Conservation (phyloP, 2,329 filamentous ascomycete genomes). For the Raffaelea deltoideospora region DNA sequence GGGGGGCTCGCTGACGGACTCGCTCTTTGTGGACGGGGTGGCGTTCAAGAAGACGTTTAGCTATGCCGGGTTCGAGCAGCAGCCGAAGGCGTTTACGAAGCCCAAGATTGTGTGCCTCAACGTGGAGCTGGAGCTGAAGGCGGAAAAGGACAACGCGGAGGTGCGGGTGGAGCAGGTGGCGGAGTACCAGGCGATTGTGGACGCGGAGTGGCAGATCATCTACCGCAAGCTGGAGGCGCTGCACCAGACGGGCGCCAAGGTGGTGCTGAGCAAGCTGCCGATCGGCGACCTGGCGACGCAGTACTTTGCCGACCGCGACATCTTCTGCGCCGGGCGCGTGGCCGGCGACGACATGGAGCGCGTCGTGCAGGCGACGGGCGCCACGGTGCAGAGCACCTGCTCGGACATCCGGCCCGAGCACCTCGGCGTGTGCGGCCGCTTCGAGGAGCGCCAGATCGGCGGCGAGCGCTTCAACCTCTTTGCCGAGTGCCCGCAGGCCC, state of each 20-base stretch:
- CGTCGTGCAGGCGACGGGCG: conserved; percentile 86
- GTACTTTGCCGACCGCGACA: conserved; percentile 92
- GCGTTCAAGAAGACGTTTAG: conserved; percentile 99
- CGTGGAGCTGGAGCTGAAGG: conserved; percentile 95
- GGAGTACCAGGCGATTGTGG: conserved; percentile 98
- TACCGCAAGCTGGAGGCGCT: conserved; percentile 97
- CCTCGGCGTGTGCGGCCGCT: conserved; percentile 75
- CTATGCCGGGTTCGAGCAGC: conserved; percentile 97
- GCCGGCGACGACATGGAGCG: conserved; percentile 86
- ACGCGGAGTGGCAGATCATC: conserved; percentile 99
- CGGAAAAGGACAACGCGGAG: conserved; percentile 98
- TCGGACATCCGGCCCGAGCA: conserved; percentile 83
- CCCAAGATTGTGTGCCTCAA: conserved; percentile 96
- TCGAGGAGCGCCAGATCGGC: conserved; percentile 95
- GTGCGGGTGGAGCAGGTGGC: conserved; percentile 96
- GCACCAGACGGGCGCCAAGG: conserved; percentile 88
- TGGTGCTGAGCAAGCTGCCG: conserved; percentile 90
- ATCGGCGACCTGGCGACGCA: conserved; percentile 97
- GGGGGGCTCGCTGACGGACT: conserved; percentile 89
- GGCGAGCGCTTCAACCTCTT: conserved; percentile 98
- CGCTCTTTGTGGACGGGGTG: conserved; percentile 91
- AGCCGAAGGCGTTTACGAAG: conserved; percentile 87
- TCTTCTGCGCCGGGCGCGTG: conserved; percentile 96
- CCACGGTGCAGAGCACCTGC: conserved; percentile 86
- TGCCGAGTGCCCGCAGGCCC: conserved; percentile 84